These are phyloP conservation scores for Candida gorgasii DNA, from an alignment of 805 yeast species.

Conservation along the genomic window DNA sequence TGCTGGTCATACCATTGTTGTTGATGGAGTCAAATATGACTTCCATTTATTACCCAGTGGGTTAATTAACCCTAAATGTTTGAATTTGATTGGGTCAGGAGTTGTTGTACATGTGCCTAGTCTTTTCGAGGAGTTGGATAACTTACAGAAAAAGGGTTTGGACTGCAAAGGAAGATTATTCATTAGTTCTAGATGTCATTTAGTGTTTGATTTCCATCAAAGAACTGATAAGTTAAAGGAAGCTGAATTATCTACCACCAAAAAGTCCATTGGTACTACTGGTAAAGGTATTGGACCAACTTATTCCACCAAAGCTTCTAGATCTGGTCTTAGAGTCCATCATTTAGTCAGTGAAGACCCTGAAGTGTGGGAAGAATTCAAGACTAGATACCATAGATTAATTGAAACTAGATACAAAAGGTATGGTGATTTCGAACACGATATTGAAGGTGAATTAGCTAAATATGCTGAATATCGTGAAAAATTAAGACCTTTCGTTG, in stretches of 20 bases:
- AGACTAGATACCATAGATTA: conserved; percentile 70
- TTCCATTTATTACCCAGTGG: conserved; percentile 99
- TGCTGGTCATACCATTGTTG: conserved; percentile 99
- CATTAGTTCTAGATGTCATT: conserved; percentile 89
- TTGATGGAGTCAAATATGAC: conserved; percentile 82
- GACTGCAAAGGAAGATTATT: conserved; percentile 74
- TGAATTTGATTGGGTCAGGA: conserved; percentile 90
- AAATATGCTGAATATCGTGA: conserved; percentile 76
- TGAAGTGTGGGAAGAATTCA: conserved; percentile 92
- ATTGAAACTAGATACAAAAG: conserved; percentile 81
- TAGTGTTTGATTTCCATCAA: conserved; percentile 98
- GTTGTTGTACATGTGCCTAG: conserved; percentile 96
- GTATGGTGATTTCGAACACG: conserved; percentile 91
- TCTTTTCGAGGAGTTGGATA: conserved; percentile 81
- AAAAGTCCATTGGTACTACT: conserved; percentile 93
- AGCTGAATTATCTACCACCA: conserved; percentile 76
- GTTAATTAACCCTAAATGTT: conserved; percentile 89
- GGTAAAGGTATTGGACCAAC: conserved; percentile 99
- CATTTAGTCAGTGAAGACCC: conserved; percentile 89
- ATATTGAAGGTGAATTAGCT: conserved; percentile 75
- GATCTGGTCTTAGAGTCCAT: conserved; percentile 96
- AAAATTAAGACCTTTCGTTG: conserved; percentile 81
- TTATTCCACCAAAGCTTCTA: conserved; percentile 92
- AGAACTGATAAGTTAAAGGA: conserved; percentile 94
- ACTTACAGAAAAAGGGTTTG: conserved; percentile 80